Conservation (phyloP, 805 yeast species). For the Candida ficus region DNA sequence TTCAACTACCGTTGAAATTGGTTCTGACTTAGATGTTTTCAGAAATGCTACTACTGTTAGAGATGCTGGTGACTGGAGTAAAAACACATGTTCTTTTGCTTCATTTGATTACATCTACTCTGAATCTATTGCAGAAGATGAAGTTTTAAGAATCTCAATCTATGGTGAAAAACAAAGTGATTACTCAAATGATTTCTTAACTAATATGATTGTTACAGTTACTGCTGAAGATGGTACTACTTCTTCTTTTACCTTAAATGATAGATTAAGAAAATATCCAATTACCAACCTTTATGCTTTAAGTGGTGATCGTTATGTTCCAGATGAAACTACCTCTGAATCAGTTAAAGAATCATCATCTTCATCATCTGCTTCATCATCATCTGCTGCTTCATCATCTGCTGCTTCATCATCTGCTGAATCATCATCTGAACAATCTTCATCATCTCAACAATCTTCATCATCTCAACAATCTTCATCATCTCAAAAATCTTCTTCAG, state of each 20-base stretch:
- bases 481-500: too few relatives aligned
- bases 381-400: not conserved
- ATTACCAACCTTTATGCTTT: too few relatives aligned
- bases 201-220: constrained; percentile 3
- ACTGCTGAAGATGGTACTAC: not conserved
- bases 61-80: not conserved
- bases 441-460: too few relatives aligned
- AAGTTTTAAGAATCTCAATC: constrained; percentile 1
- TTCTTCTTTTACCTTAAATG: not conserved
- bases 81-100: not conserved
- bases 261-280: not conserved
- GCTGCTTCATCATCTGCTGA: not conserved
- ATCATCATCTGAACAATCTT: not conserved
- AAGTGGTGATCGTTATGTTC: too few relatives aligned
- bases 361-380: too few relatives aligned
- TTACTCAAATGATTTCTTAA: not conserved
- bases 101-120: not conserved
- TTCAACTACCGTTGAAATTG: not conserved
- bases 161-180: not conserved
- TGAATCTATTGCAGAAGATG: not conserved
- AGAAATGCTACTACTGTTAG: constrained; percentile 2
- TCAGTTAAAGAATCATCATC: too few relatives aligned
- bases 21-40: constrained; percentile 4
- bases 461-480: too few relatives aligned
- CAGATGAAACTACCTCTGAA: not conserved